Evolutionary conservation across 2,329 filamentous ascomycete species (phyloP).

Genomic region (Teratosphaeria epicoccoides): DNA sequence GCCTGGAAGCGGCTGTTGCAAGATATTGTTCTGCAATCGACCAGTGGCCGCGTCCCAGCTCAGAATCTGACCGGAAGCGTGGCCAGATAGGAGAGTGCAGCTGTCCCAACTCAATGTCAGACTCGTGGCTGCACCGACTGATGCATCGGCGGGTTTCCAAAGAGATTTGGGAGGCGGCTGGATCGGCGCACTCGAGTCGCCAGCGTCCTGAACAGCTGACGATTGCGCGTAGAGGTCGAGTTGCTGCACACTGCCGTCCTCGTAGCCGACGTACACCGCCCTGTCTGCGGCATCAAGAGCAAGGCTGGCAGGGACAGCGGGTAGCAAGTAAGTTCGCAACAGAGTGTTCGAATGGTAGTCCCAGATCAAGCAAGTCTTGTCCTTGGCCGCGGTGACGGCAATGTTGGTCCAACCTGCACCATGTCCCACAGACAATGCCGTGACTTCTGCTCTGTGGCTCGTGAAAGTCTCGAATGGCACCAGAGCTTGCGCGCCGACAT

Average conservation of each 20-base stretch:
- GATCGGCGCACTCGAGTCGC: conserved; percentile 22
- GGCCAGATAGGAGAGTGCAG: conserved; percentile 67
- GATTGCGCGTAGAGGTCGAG: conserved; percentile 55
- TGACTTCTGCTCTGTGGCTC: conserved; percentile 66
- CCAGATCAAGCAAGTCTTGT: conserved; percentile 87
- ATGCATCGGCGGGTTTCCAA: conserved; percentile 27
- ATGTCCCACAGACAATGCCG: conserved; percentile 50
- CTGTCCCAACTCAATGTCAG: conserved; percentile 73
- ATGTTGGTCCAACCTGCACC: conserved; percentile 66
- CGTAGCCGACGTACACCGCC: conserved; percentile 69
- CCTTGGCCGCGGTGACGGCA: conserved; percentile 70
- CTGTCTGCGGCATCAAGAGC: conserved; percentile 73
- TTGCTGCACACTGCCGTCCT: conserved; percentile 69
- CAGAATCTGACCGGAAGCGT: conserved; percentile 66
- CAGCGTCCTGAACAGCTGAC: conserved; percentile 13
- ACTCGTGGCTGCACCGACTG: conserved; percentile 57
- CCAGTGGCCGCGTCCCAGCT: conserved; percentile 69
- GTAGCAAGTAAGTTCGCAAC: conserved; percentile 72
- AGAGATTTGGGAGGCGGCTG: conserved; percentile 29
- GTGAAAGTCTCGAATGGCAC: conserved; percentile 70
- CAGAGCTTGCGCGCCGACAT: conserved; percentile 41
- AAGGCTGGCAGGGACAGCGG: conserved; percentile 60
- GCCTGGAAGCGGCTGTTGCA: conserved; percentile 57
- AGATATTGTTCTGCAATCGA: conserved; percentile 54
- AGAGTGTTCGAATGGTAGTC: conserved; percentile 71